Evolutionary conservation across 1,284 basidiomycete species (phyloP).

Genomic region (Moesziomyces sp.): DNA sequence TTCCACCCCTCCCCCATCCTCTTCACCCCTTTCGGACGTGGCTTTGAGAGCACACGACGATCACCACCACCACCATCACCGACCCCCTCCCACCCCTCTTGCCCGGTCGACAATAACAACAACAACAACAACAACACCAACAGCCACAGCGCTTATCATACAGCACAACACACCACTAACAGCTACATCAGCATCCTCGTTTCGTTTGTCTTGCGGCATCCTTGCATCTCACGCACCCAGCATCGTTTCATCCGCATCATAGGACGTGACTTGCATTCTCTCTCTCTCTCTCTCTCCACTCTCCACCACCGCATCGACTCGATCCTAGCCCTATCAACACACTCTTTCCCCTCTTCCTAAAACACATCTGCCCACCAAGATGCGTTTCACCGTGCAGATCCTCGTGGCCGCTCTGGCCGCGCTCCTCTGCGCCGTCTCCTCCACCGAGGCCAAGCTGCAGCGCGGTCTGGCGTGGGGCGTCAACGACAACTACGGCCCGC

Average conservation of each 20-base stretch:
- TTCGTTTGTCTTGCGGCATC: constrained; percentile 2
- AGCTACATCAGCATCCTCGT: constrained; percentile 35
- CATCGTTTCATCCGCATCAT: constrained; percentile 12
- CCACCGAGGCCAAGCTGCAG: constrained; percentile 32
- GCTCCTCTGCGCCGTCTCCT: constrained; percentile 31
- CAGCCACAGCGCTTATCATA: constrained; percentile 4
- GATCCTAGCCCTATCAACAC: neutral
- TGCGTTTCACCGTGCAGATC: constrained; percentile 45
- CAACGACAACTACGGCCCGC: constrained; percentile 54
- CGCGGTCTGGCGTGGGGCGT: constrained; percentile 61
- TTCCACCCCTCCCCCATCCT: constrained; percentile 6
- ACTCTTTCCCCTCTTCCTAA: neutral
- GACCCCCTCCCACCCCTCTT: constrained; percentile 3
- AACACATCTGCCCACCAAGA: constrained; percentile 13
- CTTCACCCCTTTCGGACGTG: constrained; percentile 16
- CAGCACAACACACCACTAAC: constrained; percentile 7
- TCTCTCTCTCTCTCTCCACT: constrained; percentile 1
- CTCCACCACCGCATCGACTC: neutral
- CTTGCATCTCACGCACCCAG: constrained; percentile 26
- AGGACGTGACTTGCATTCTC: constrained; percentile 26
- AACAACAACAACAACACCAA: constrained; percentile 3
- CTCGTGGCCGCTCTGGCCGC: constrained; percentile 38
- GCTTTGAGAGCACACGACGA: constrained; percentile 46
- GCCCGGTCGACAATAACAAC: neutral
- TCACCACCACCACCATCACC: neutral